Evolutionary conservation across 1,284 basidiomycete species (phyloP).

Genomic region (Agaricales sp.): DNA sequence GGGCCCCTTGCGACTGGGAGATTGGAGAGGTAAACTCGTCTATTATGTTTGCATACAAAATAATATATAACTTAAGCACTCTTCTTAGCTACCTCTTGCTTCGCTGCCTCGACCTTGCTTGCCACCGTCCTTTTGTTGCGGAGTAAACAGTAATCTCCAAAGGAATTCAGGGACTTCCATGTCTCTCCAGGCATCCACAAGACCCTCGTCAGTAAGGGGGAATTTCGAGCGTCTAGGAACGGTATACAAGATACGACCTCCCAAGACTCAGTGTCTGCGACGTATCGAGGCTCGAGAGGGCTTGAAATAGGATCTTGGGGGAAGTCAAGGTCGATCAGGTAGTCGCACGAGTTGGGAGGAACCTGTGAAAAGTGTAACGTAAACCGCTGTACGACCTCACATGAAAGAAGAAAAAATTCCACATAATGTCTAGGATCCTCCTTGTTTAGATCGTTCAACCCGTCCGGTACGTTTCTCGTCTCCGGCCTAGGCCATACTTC

Average conservation of each 20-base stretch:
- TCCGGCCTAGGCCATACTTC: constrained; percentile 48
- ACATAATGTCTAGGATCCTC: constrained; percentile 80
- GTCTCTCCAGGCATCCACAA: constrained; percentile 67
- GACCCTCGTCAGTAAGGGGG: constrained; percentile 58
- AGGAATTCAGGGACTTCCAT: constrained; percentile 55
- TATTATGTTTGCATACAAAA: too few relatives aligned
- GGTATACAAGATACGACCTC: constrained; percentile 65
- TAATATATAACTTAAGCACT: too few relatives aligned
- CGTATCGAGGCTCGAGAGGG: constrained; percentile 70
- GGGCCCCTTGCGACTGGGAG: too few relatives aligned
- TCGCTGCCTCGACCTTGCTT: constrained; percentile 27
- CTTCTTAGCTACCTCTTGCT: too few relatives aligned
- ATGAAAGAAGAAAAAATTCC: constrained; percentile 22
- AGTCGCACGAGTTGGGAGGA: constrained; percentile 65
- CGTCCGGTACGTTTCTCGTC: constrained; percentile 52
- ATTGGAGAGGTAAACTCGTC: too few relatives aligned
- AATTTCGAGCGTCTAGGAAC: constrained; percentile 77
- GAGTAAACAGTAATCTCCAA: constrained; percentile 65
- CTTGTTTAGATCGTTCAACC: constrained; percentile 84
- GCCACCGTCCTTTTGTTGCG: constrained; percentile 36
- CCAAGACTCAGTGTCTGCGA: constrained; percentile 54
- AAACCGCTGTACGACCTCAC: constrained; percentile 5
- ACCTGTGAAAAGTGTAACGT: constrained; percentile 37
- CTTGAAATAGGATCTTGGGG: constrained; percentile 51
- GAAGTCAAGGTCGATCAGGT: constrained; percentile 81